Evolutionary conservation across 1,139 yeast species (phyloP).

Genomic region (Scheffersomyces segobiensis): DNA sequence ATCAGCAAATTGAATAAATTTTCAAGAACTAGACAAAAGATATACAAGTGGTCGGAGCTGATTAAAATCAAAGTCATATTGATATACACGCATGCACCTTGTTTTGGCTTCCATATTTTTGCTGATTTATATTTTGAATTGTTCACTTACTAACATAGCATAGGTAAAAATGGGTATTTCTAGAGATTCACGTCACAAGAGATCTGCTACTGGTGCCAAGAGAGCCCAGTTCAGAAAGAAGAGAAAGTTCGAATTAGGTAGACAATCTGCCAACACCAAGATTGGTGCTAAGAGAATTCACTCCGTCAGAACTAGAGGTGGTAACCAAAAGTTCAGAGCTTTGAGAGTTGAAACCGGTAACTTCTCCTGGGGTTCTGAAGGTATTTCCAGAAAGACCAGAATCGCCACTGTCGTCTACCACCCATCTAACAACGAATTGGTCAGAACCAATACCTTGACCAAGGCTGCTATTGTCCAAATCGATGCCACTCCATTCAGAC

Average conservation of each 20-base stretch:
- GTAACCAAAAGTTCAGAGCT: constrained; percentile 99
- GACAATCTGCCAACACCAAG: constrained; percentile 99
- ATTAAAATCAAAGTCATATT: too few relatives aligned
- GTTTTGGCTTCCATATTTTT: not conserved
- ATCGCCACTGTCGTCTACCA: constrained; percentile 97
- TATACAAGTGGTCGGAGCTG: not conserved
- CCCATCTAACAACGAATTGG: constrained; percentile 99
- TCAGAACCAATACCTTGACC: constrained; percentile 99
- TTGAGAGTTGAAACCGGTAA: constrained; percentile 98
- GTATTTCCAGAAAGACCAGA: constrained; percentile 98
- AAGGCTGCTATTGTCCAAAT: constrained; percentile 98
- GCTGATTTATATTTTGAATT: constrained; percentile 1
- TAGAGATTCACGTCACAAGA: constrained; percentile 99
- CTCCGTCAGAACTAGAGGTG: constrained; percentile 99
- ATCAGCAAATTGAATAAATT: not conserved
- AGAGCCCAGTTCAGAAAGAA: constrained; percentile 99
- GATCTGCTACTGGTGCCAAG: constrained; percentile 99
- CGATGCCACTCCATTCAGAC: constrained; percentile 99
- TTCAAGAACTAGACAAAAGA: not conserved
- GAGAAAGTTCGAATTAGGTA: constrained; percentile 99
- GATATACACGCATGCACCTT: not conserved
- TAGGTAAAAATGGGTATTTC: constrained; percentile 89
- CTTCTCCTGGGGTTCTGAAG: constrained; percentile 99
- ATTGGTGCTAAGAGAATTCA: constrained; percentile 99
- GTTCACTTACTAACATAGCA: constrained; percentile 26